phyloP scores from a whole-genome alignment of 2,329 filamentous ascomycete genomes.

The Erysiphe pulchra region DNA sequence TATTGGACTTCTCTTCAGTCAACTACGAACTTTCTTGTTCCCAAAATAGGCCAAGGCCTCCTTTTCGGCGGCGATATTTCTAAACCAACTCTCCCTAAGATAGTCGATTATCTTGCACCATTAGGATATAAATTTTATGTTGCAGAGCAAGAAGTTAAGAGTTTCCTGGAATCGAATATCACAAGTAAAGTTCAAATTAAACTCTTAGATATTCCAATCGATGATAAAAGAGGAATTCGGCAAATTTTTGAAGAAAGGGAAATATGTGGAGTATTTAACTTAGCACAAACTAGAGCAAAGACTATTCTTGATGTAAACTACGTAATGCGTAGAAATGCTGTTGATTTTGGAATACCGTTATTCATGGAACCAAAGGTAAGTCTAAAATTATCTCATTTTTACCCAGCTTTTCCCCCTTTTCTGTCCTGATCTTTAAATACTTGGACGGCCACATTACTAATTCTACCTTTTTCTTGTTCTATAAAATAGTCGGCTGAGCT shows the following conservation, averaged over 20 bases:
- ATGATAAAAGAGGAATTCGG: slow-evolving; percentile 81
- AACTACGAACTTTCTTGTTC: slow-evolving; percentile 92
- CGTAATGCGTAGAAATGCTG: slow-evolving; percentile 92
- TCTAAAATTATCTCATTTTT: background rate
- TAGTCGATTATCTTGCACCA: slow-evolving; percentile 66
- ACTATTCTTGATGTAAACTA: slow-evolving; percentile 82
- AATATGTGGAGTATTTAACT: slow-evolving; percentile 86
- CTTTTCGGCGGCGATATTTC: slow-evolving; percentile 92
- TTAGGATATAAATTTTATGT: slow-evolving; percentile 91
- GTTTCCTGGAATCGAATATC: slow-evolving; percentile 46
- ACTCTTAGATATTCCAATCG: slow-evolving; percentile 87
- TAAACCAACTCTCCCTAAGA: slow-evolving; percentile 89
- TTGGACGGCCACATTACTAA: too few species aligned
- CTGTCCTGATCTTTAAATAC: too few species aligned
- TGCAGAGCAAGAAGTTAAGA: slow-evolving; percentile 60
- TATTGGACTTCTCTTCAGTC: slow-evolving; percentile 91
- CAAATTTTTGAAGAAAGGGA: slow-evolving; percentile 95
- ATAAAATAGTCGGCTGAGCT: slow-evolving; percentile 60
- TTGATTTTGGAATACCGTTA: slow-evolving; percentile 90
- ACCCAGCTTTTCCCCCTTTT: too few species aligned
- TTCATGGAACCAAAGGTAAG: slow-evolving; percentile 96
- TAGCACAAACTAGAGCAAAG: slow-evolving; percentile 62
- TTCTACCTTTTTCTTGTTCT: slow-evolving; percentile 2
- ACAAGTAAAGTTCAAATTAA: slow-evolving; percentile 49
- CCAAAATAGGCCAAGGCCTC: slow-evolving; percentile 88